Base-by-base conservation (phyloP, 1,139 yeast genomes). In the Diutina rugosa region DNA sequence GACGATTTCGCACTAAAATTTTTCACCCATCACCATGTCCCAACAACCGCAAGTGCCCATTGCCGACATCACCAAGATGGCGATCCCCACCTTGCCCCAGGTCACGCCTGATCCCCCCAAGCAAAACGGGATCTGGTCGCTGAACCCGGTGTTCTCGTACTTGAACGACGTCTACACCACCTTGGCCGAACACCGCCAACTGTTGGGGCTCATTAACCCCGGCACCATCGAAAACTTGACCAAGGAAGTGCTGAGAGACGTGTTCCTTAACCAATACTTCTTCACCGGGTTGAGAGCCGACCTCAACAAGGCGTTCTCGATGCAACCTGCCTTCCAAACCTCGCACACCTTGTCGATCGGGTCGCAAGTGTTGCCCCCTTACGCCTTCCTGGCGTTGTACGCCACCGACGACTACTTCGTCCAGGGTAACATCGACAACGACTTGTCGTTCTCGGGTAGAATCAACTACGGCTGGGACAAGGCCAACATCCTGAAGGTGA, bases 281-380 rank as follows among this genome's bases (percentile, higher is more conserved):
- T 93, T 93, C 81, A 87, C 96, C 55, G 99, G 99, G 59, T 81
- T 95, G 67, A 87, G 97, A 71, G 99, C 99, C 58, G 99, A 93
- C 71, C 81, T 93, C 66, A 89, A 90, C 76, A 93, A 93, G 79
- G 90, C 93, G 30, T 90, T 95, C 68, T 77, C 88, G 62, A 80
- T 91, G 81, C 84, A 85, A 71, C 98, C 99, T 59, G 95, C 91
- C 59, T 93, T 95, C 86, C 99, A 95, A 78, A 88, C 96, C 59
- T 87, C 97, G 60, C 99, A 95, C 72, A 87, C 97, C 58, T 87
- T 95, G 69, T 81, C 96, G 56, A 76, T 89, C 64, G 99, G 99
- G 52, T 87, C 96, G 57, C 84, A 84, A 60, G 84, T 85, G 57
- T 79, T 90, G 72, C 97, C 98, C 58, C 86, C 95, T 60, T 93